Evolutionary conservation across 1,139 yeast genomes (phyloP).

Genomic region (Keqinozyma sinolaborantium): DNA sequence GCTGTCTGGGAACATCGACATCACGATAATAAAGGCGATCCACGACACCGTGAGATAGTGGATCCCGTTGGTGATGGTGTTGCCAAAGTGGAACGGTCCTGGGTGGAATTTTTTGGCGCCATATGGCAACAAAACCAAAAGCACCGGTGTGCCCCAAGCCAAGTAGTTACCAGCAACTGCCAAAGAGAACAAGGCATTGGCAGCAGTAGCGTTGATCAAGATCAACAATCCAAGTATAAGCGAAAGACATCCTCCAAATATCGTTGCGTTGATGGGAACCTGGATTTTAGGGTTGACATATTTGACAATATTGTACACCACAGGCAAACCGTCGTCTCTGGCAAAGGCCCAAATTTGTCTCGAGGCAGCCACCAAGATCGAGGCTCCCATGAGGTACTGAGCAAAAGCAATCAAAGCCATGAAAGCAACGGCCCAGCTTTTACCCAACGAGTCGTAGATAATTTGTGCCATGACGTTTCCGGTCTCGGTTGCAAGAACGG

Average conservation of each 20-base stretch:
- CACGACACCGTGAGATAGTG: conserved; percentile 22
- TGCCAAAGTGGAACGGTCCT: conserved; percentile 64
- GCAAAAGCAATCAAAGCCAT: conserved; percentile 59
- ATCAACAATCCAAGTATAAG: conserved; percentile 53
- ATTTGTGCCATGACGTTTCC: conserved; percentile 67
- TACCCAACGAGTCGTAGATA: conserved; percentile 62
- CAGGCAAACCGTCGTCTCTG: conserved; percentile 41
- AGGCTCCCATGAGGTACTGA: conserved; percentile 62
- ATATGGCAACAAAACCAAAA: conserved; percentile 37
- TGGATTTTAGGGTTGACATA: conserved; percentile 48
- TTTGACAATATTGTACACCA: conserved; percentile 42
- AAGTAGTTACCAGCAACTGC: conserved; percentile 44
- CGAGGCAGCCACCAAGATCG: conserved; percentile 34
- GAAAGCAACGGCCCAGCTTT: conserved; percentile 65
- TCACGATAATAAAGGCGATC: conserved; percentile 27
- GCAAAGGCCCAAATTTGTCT: conserved; percentile 40
- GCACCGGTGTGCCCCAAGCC: conserved; percentile 40
- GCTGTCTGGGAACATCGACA: conserved; percentile 39
- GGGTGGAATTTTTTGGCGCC: conserved; percentile 49
- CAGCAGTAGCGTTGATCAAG: conserved; percentile 55
- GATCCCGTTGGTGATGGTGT: conserved; percentile 34
- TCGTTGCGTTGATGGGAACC: conserved; percentile 60
- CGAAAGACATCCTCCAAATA: conserved; percentile 46
- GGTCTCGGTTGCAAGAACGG: conserved; percentile 38
- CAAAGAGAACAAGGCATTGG: conserved; percentile 51